These are phyloP conservation scores for Pyrus betulifolia DNA, from an alignment of 306 rosid species.

Conservation along the genomic window DNA sequence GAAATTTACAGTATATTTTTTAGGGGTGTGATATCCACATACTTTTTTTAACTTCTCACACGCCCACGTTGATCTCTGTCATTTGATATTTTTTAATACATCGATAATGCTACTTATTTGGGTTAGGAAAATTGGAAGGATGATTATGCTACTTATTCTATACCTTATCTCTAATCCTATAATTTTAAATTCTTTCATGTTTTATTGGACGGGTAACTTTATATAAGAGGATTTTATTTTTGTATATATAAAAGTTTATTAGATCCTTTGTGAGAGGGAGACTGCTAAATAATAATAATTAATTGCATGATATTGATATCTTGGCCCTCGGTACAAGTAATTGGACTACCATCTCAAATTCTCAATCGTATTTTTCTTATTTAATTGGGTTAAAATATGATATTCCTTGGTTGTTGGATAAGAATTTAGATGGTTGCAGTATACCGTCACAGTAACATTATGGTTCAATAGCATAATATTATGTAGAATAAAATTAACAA, in stretches of 20 bases:
- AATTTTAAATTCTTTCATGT: background rate
- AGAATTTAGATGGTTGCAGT: too few species aligned
- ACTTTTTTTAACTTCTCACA: accelerated
- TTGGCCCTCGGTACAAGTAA: background rate
- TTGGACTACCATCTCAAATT: background rate
- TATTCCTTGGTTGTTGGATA: background rate
- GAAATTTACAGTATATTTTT: too few species aligned
- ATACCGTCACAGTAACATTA: too few species aligned
- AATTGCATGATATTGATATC: background rate
- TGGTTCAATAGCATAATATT: too few species aligned
- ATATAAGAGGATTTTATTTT: background rate
- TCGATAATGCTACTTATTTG: too few species aligned
- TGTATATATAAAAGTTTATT: background rate
- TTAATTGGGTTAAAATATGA: background rate
- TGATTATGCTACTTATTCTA: too few species aligned
- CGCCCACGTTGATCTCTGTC: too few species aligned
- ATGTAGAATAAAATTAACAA: too few species aligned
- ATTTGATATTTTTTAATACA: too few species aligned
- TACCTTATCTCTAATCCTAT: too few species aligned
- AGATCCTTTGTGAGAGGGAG: background rate
- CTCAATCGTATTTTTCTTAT: background rate
- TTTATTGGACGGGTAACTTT: background rate
- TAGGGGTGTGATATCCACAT: accelerated
- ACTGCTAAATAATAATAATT: background rate
- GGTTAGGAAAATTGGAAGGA: too few species aligned